phyloP scores from a whole-genome alignment of 345 rosid genomes.

The Lumnitzera littorea region DNA sequence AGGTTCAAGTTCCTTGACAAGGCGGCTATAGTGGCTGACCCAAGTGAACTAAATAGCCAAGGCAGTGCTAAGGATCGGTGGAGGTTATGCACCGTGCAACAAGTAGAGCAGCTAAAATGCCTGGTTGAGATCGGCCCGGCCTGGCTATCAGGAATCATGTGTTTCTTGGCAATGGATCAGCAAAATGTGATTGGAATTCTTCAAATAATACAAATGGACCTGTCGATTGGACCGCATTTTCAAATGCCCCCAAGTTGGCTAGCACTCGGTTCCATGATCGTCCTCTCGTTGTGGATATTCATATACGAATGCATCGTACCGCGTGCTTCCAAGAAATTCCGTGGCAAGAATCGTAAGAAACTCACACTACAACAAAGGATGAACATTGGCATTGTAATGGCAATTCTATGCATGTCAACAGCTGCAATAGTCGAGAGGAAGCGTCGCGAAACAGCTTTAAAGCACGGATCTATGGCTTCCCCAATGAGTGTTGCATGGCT shows the following conservation, averaged over 20 bases:
- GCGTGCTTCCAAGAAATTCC: constrained; percentile 4
- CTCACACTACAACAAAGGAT: constrained; percentile 25
- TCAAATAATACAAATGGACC: constrained; percentile 49
- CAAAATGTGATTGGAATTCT: constrained; percentile 37
- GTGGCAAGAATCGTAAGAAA: constrained; percentile 15
- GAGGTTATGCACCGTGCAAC: constrained; percentile 32
- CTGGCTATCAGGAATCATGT: constrained; percentile 34
- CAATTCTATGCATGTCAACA: constrained; percentile 29
- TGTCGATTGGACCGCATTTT: constrained; percentile 19
- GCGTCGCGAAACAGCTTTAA: constrained; percentile 23
- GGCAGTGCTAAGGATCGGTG: constrained; percentile 34
- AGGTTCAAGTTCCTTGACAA: constrained; percentile 38
- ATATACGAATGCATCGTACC: constrained; percentile 23
- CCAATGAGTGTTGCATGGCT: constrained; percentile 6
- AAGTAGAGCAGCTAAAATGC: constrained; percentile 37
- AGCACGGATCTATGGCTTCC: constrained; percentile 5
- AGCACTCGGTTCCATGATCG: constrained; percentile 22
- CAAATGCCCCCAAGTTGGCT: constrained; percentile 33
- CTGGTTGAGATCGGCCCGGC: constrained; percentile 28
- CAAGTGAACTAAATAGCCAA: constrained; percentile 33
- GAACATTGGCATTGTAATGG: constrained; percentile 26
- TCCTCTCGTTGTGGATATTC: constrained; percentile 30
- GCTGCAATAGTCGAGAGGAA: constrained; percentile 25
- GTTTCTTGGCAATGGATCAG: constrained; percentile 56
- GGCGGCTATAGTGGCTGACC: constrained; percentile 32